Conservation (phyloP, 108 stramenopile genomes). For the Stephanodiscus triporus region DNA sequence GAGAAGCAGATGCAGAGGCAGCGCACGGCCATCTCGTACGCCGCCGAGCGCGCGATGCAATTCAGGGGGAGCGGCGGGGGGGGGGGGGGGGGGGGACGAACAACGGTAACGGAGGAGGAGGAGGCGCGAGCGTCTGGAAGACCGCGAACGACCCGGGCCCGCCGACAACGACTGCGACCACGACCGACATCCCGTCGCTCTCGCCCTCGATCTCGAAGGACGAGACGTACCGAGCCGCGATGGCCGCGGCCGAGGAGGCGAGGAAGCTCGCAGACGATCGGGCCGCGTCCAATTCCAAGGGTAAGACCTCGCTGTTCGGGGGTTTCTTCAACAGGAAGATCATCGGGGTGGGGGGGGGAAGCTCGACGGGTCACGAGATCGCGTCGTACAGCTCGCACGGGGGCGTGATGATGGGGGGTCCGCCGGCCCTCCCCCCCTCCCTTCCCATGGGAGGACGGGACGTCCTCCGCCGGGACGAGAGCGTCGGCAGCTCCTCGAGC, state of each 20-base stretch:
- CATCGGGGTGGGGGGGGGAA: slow-evolving; percentile 7
- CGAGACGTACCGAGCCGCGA: slow-evolving; percentile 43
- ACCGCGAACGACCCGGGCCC: not conserved
- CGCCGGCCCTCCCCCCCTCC: not conserved
- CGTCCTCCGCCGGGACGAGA: slow-evolving; percentile 1
- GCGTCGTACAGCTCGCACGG: slow-evolving; percentile 43
- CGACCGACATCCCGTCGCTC: not conserved
- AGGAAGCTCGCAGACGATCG: slow-evolving; percentile 10
- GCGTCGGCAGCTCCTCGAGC: not conserved
- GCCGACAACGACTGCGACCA: not conserved
- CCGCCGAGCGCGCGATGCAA: slow-evolving; percentile 44
- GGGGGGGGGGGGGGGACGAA: too few relatives aligned
- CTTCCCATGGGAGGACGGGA: not conserved
- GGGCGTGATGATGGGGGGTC: slow-evolving; percentile 40
- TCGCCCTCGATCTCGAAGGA: slow-evolving; percentile 19
- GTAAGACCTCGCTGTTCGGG: slow-evolving; percentile 28
- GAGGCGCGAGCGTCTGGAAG: not conserved
- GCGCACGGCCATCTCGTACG: slow-evolving; percentile 39
- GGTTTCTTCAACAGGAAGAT: slow-evolving; percentile 30
- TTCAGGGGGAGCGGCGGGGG: not conserved
- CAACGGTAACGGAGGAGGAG: not conserved
- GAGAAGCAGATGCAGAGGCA: slow-evolving; percentile 50
- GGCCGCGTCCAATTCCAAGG: slow-evolving; percentile 8
- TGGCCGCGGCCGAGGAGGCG: slow-evolving; percentile 50
- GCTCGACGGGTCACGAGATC: slow-evolving; percentile 4